phyloP scores from a whole-genome alignment of 805 yeast genomes.

The Sugiyamaella lignohabitans region DNA sequence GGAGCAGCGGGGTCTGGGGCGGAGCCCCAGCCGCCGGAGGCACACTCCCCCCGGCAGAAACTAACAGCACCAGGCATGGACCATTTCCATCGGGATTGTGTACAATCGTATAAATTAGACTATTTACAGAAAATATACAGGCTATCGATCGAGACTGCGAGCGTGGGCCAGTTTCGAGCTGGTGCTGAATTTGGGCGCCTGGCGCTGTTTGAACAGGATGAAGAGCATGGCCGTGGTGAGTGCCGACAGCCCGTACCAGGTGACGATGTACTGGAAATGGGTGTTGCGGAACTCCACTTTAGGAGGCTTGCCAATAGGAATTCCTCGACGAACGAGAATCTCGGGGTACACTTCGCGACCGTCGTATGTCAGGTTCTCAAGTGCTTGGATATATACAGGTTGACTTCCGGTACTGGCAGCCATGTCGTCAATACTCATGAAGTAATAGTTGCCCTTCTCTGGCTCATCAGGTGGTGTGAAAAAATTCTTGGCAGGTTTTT shows the following conservation, averaged over 20 bases:
- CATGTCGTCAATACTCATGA: conserved; percentile 79
- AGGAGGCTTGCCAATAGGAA: conserved; percentile 83
- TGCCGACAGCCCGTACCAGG: conserved; percentile 88
- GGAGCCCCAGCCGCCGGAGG: too few relatives aligned
- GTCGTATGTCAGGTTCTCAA: conserved; percentile 41
- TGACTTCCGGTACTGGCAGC: conserved; percentile 56
- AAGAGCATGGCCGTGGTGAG: conserved; percentile 64
- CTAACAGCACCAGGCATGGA: not conserved
- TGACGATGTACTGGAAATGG: conserved; percentile 84
- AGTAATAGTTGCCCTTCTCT: conserved; percentile 64
- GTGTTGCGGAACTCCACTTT: conserved; percentile 77
- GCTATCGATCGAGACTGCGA: conserved; percentile 8
- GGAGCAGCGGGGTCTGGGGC: too few relatives aligned
- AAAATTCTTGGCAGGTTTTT: conserved; percentile 54
- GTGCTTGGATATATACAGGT: conserved; percentile 71
- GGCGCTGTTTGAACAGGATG: conserved; percentile 41
- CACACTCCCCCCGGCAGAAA: too few relatives aligned
- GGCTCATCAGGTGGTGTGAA: conserved; percentile 68
- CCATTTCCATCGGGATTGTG: conserved; percentile 4
- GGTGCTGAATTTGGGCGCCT: conserved; percentile 9
- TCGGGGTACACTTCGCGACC: conserved; percentile 33
- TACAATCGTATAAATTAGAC: conserved; percentile 1
- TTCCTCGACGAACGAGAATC: conserved; percentile 73
- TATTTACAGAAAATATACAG: conserved; percentile 1
- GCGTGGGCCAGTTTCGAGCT: conserved; percentile 27